Evolutionary conservation across 257 asterid species (phyloP), one percentile per base, ranked within the genome.

Genomic region (Lithospermum erythrorhizon): DNA sequence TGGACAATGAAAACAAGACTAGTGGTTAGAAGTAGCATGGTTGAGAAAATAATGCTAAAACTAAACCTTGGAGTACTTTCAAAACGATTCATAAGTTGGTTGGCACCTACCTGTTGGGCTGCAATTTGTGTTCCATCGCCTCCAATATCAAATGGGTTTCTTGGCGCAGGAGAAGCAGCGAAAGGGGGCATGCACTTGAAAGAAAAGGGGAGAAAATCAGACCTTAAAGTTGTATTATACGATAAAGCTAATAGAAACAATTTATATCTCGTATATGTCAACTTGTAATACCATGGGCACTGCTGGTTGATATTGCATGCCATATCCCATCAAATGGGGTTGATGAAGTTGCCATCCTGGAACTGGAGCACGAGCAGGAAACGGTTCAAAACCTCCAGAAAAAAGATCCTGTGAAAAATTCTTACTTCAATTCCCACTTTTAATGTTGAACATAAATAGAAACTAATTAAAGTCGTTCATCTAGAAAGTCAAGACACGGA

Each of bases 61-160:
- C 19, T 41, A 61, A 9, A 63, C 32, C n/a, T 5, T 32, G 17
- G 14, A 35, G 11, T 35, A 35, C 14, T 35, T 35, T 35, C 45
- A 7, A 35, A 35, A 35, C n/a, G 45, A 35, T 35, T 6, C 45
- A 14, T 41, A 41, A 53, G 23, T 64, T 41, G 56, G 64, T 71
- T 55, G 55, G 63, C 89, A 41, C 18, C 18, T 79, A 89, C 95
- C 75, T 21, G 58, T 59, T 83, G 47, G 68, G 77, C 67, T 76
- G 75, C 85, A 70, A 66, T 72, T 68, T 73, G 84, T 68, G 67
- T 72, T 17, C 66, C 61, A 20, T 73, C 84, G 49, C 78, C 83
- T 64, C 73, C 82, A 65, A 78, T 52, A 65, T 89, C 93, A 47
- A 89, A 89, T 0, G 95, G 97, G 61, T 89, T 89, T 57, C 68